Base-by-base conservation (phyloP, 768 basidiomycete genomes). In the Pilatotrama ljubarskyi region DNA sequence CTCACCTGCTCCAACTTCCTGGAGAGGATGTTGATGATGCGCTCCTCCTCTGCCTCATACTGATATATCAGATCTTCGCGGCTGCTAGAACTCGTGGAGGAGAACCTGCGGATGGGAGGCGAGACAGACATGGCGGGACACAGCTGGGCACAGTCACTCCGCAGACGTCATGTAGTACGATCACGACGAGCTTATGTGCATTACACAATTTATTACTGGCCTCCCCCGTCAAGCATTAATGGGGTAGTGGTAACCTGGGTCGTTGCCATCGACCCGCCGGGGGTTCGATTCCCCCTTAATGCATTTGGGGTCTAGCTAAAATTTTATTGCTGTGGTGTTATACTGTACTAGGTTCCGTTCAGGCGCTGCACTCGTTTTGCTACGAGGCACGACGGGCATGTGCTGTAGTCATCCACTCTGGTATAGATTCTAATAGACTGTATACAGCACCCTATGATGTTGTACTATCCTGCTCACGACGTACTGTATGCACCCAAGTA, bases 211-310 rank as follows among this genome's bases (percentile, higher is more conserved):
- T 4, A 36, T n/a, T 6, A n/a, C n/a, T n/a, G n/a, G n/a, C n/a
- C n/a, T n/a, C n/a, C n/a, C n/a, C n/a, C n/a, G n/a, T n/a, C 5
- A 47, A 40, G 70, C 70, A 71, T 67, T 71, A 71, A 71, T 71
- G 70, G 70, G 70, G 70, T 71, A 71, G 70, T 71, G 70, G 70
- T 71, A 71, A 71, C 70, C 70, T 71, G 70, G 70, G 70, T 71
- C 70, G 70, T 71, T 71, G 70, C 70, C 70, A 71, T 72, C 86
- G 87, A 88, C 85, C 87, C 87, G 87, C 87, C 87, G 87, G 85
- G 86, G 85, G 87, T 88, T 88, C 86, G 85, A 88, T 88, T 88
- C 87, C 86, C 87, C 61, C 85, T 88, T 88, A 86, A 87, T 88
- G 86, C 86, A 87, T 10, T 2, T n/a, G 3, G 17, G 11, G 38